Conservation (phyloP, 768 basidiomycete genomes). For the Suillus subluteus region DNA sequence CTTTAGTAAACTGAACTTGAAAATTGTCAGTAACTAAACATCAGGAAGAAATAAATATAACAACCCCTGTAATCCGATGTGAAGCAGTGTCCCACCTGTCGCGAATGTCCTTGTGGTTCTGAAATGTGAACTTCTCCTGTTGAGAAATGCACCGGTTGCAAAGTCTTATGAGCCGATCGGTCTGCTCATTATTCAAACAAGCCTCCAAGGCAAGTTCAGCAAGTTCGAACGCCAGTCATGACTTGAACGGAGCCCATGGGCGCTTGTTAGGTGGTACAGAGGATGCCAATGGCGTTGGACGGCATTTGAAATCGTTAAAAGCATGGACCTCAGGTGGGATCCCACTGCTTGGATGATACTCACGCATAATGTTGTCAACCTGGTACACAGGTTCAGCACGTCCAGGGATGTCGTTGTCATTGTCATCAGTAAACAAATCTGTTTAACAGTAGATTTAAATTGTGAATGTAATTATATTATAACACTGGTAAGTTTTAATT, state of each 20-base stretch:
- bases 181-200: slow-evolving; percentile 23
- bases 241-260: slow-evolving; percentile 37
- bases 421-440: not conserved
- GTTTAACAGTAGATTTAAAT: not conserved
- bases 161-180: slow-evolving; percentile 24
- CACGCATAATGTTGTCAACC: slow-evolving; percentile 26
- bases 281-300: not conserved
- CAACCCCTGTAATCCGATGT: slow-evolving; percentile 12
- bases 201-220: slow-evolving; percentile 29
- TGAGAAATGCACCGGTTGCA: slow-evolving; percentile 12
- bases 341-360: slow-evolving; percentile 27
- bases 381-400: not conserved
- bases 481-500: not conserved
- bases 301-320: slow-evolving; percentile 21
- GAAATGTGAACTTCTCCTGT: slow-evolving; percentile 21
- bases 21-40: not conserved
- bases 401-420: not conserved
- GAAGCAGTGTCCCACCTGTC: slow-evolving; percentile 24
- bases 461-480: not conserved
- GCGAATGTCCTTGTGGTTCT: slow-evolving; percentile 22
- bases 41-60: not conserved
- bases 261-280: slow-evolving; percentile 13
- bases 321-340: slow-evolving; percentile 11
- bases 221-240: slow-evolving; percentile 34
- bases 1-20: slow-evolving; percentile 19